Evolutionary conservation across 495 filamentous ascomycete species (phyloP).

Genomic region (Cetradonia linearis): DNA sequence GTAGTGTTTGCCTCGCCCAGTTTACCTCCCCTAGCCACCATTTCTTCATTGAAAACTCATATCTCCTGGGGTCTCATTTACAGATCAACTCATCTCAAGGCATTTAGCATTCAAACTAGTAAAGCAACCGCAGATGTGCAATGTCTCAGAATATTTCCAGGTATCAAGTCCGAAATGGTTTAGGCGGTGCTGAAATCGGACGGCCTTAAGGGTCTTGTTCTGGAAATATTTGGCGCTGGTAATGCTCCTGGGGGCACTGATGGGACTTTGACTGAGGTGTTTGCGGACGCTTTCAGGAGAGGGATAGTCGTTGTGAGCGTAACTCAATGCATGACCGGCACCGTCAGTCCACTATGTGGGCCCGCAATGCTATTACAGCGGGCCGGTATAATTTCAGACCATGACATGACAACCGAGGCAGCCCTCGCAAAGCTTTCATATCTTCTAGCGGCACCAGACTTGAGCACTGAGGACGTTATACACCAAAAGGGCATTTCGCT

Average conservation of each 20-base stretch:
- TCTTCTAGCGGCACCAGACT: slow-evolving; percentile 58
- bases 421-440: slow-evolving; percentile 91
- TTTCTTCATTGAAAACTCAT: slow-evolving; percentile 69
- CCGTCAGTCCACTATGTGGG: slow-evolving; percentile 83
- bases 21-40: slow-evolving; percentile 64
- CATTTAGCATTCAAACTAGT: slow-evolving; percentile 67
- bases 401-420: slow-evolving; percentile 89
- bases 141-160: slow-evolving; percentile 88
- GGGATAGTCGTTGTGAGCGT: slow-evolving; percentile 89
- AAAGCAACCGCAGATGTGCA: slow-evolving; percentile 84
- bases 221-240: slow-evolving; percentile 93
- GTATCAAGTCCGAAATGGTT: slow-evolving; percentile 90
- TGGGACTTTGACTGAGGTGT: slow-evolving; percentile 68
- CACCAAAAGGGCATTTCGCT: slow-evolving; percentile 64
- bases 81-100: slow-evolving; percentile 59
- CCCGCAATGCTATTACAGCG: slow-evolving; percentile 78
- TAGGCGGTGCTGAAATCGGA: slow-evolving; percentile 75
- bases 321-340: slow-evolving; percentile 82
- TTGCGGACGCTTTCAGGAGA: slow-evolving; percentile 63
- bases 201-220: slow-evolving; percentile 68
- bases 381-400: slow-evolving; percentile 83
- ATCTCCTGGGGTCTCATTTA: slow-evolving; percentile 77
- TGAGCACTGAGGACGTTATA: slow-evolving; percentile 52
- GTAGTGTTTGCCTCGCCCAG: slow-evolving; percentile 84
- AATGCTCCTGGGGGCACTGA: slow-evolving; percentile 84